Evolutionary conservation across 164 flowering plant genomes (phyloP), one percentile per base, ranked within the genome.

Genomic region (Chloranthus sessilifolius): DNA sequence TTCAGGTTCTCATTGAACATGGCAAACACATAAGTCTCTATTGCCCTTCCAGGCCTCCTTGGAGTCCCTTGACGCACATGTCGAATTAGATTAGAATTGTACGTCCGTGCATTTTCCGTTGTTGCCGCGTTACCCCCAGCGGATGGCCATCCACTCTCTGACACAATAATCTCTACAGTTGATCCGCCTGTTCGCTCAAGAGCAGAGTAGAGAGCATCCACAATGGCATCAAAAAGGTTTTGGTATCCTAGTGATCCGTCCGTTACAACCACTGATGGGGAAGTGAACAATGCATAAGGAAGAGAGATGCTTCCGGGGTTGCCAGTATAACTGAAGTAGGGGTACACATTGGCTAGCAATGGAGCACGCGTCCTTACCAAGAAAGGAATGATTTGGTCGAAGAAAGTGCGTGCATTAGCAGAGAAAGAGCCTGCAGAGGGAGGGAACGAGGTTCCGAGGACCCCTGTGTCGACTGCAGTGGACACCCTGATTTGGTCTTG

Each of bases 321-420:
- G 7, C 33, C 43, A 9, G 5, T 11, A 35, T 63, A 37, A 15
- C 52, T n/a, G n/a, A 71, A 66, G 30, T 71, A 75, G 1, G 79
- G 74, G 42, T 68, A 75, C 38, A 75, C 60, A 52, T 72, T 75
- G 15, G 49, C 74, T 1, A 72, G 56, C 1, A 74, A 50, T 11
- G 79, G 79, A 0, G 62, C 27, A 0, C 42, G 14, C 15, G 15
- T 68, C 12, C 24, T n/a, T 1, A 6, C 61, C 12, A 71, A 30
- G 43, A 71, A 71, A 5, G 22, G 12, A 2, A 69, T 43, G 33
- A 71, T 66, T 1, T 67, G 63, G 0, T 51, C 21, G 16, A 72
- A 16, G 24, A 37, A 60, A 12, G 12, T 1, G 1, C 3, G 24
- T 0, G 55, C 60, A 0, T 45, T 43, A 0, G 7, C 10, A 3